A percentile compares a stretch with the other conserved stretches of the same genome.
Evolutionary conservation across 1,284 basidiomycete species (phyloP).

Genomic region (Ceratobasidium sp.): DNA sequence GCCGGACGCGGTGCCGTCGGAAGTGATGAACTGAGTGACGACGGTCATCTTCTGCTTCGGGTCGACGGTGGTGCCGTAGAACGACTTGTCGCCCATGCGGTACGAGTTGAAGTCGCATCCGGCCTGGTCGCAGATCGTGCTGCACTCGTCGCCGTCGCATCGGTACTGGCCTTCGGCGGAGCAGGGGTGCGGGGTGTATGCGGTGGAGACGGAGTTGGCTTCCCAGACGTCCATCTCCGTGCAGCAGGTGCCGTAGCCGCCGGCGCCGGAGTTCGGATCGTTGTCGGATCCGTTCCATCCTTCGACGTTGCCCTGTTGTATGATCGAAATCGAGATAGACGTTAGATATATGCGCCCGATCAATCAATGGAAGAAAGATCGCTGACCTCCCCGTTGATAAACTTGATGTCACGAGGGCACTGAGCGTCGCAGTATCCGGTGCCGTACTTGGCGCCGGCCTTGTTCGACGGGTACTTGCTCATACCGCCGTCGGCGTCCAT

Average conservation of each 20-base stretch:
- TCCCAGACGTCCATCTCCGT: constrained; percentile 44
- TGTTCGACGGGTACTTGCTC: constrained; percentile 59
- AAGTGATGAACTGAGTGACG: constrained; percentile 64
- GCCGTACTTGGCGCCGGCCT: constrained; percentile 64
- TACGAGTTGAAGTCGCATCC: constrained; percentile 66
- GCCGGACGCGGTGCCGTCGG: constrained; percentile 56
- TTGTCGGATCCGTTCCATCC: constrained; percentile 25
- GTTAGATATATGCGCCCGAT: neutral
- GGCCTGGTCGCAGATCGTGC: constrained; percentile 51
- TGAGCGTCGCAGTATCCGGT: constrained; percentile 67
- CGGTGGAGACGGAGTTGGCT: constrained; percentile 59
- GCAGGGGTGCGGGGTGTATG: constrained; percentile 54
- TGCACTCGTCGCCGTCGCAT: constrained; percentile 45
- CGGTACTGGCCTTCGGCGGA: constrained; percentile 24
- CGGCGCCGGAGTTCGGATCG: constrained; percentile 42
- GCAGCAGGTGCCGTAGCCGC: constrained; percentile 43
- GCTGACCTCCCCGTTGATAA: constrained; percentile 57
- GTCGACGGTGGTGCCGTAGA: constrained; percentile 60
- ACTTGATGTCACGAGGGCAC: constrained; percentile 60
- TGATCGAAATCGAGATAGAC: no score
- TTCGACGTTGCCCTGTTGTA: constrained; percentile 41
- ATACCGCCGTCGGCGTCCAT: constrained; percentile 66
- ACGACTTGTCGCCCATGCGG: constrained; percentile 59
- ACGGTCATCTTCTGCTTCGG: constrained; percentile 60
- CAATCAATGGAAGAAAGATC: neutral